These are phyloP conservation scores for Psilocybe cyanescens DNA, from an alignment of 768 basidiomycete species.

Conservation along the genomic window DNA sequence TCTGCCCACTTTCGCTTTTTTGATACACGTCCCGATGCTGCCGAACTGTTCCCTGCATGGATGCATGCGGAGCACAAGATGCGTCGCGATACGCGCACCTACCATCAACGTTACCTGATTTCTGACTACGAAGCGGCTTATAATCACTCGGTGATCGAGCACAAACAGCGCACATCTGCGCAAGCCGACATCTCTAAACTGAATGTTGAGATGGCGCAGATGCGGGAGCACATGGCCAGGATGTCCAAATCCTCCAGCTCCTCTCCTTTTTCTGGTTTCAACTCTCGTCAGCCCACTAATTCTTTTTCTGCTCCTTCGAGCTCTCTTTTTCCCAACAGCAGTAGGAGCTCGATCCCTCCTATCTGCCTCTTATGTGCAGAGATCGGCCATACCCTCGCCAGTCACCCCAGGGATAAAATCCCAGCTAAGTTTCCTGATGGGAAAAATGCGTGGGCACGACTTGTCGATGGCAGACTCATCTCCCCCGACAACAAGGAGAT, in stretches of 20 bases:
- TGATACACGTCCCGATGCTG: background rate
- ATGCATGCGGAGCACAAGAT: background rate
- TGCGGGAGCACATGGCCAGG: too few species aligned
- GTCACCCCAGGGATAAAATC: constrained; percentile 9
- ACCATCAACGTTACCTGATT: constrained; percentile 22
- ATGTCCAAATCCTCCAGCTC: too few species aligned
- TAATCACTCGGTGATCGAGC: too few species aligned
- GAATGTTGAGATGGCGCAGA: too few species aligned
- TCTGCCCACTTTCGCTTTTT: background rate
- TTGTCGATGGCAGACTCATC: constrained; percentile 9
- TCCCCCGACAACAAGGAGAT: constrained; percentile 17
- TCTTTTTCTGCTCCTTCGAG: too few species aligned
- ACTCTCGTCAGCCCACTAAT: too few species aligned
- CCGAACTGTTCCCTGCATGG: background rate
- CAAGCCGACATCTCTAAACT: too few species aligned
- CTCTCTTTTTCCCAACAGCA: too few species aligned
- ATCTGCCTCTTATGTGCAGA: too few species aligned
- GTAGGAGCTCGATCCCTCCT: too few species aligned
- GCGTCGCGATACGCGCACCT: background rate
- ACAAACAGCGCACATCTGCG: too few species aligned
- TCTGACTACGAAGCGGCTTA: constrained; percentile 16
- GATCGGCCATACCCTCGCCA: constrained; percentile 17
- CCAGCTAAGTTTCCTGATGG: background rate
- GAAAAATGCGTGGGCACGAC: background rate
- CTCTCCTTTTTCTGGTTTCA: too few species aligned